Percentiles rank a stretch among this genome's conserved stretches.
Evolutionary conservation across 768 basidiomycete species (phyloP).

Genomic region (Trametopsis cervina): DNA sequence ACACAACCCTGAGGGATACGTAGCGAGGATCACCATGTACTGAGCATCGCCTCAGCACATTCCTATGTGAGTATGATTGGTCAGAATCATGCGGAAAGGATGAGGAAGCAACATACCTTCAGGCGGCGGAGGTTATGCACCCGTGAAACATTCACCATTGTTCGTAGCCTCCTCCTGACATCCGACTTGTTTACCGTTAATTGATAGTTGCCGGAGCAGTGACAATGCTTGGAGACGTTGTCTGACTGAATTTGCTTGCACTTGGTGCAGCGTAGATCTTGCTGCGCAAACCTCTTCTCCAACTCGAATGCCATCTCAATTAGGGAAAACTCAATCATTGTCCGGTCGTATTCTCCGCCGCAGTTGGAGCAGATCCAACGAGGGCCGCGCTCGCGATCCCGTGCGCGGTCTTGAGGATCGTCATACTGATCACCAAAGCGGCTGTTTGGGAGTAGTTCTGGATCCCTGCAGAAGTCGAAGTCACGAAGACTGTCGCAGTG

Average conservation of each 20-base stretch:
- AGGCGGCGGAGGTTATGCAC: slow-evolving; percentile 63
- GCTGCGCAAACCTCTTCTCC: slow-evolving; percentile 73
- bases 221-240: slow-evolving; percentile 78
- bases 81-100: not conserved
- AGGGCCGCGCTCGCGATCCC: slow-evolving; percentile 36
- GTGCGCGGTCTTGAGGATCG: slow-evolving; percentile 74
- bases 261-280: slow-evolving; percentile 83
- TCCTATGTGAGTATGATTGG: not conserved
- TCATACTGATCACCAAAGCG: slow-evolving; percentile 32
- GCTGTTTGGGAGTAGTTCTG: slow-evolving; percentile 62
- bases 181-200: slow-evolving; percentile 71
- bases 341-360: slow-evolving; percentile 82
- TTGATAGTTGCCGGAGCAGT: slow-evolving; percentile 82
- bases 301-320: slow-evolving; percentile 68
- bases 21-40: not conserved
- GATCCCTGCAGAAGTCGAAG: slow-evolving; percentile 94
- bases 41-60: slow-evolving; percentile 2
- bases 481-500: slow-evolving; percentile 82
- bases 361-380: slow-evolving; percentile 72
- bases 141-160: slow-evolving; percentile 77
- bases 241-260: slow-evolving; percentile 90
- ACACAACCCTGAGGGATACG: not conserved
- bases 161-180: slow-evolving; percentile 61
- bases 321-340: slow-evolving; percentile 79
- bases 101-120: slow-evolving; percentile 39